Conservation (phyloP, 179 eudicot genomes). For the Actinidia chinensis region DNA sequence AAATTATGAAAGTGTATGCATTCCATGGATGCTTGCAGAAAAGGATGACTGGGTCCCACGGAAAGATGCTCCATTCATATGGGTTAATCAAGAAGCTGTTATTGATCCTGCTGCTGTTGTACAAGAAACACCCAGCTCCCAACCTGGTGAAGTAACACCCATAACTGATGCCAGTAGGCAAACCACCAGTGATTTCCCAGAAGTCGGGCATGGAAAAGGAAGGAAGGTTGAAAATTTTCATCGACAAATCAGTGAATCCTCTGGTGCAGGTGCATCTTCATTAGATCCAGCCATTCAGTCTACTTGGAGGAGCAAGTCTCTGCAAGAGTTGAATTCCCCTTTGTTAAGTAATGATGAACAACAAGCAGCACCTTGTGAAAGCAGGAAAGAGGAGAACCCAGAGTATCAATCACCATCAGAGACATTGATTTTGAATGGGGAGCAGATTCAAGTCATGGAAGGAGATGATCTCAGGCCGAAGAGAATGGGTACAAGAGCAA, state of each 20-base stretch:
- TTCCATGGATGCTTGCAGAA: constrained; percentile 91
- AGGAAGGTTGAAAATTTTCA: constrained; percentile 27
- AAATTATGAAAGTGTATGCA: constrained; percentile 61
- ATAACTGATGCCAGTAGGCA: constrained; percentile 12
- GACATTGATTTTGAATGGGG: constrained; percentile 41
- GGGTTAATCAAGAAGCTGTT: constrained; percentile 52
- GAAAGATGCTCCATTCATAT: constrained; percentile 66
- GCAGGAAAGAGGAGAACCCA: constrained; percentile 30
- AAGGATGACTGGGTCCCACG: constrained; percentile 90
- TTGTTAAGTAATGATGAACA: constrained; percentile 39
- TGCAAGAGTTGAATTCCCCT: constrained; percentile 43
- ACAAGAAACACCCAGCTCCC: constrained; percentile 32
- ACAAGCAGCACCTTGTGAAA: constrained; percentile 4
- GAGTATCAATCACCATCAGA: constrained; percentile 34
- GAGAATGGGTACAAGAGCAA: constrained; percentile 61
- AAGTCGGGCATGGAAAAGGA: constrained; percentile 33
- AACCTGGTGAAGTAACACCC: constrained; percentile 29
- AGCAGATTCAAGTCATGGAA: constrained; percentile 29
- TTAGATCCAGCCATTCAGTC: constrained; percentile 28
- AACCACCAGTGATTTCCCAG: constrained; percentile 21
- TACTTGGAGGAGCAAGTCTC: constrained; percentile 26
- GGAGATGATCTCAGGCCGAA: constrained; percentile 56
- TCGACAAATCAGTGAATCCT: constrained; percentile 17
- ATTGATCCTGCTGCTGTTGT: constrained; percentile 27
- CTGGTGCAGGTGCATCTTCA: constrained; percentile 20